Base-by-base conservation (phyloP, 495 filamentous ascomycete species). In the Xylaria telfairii region DNA sequence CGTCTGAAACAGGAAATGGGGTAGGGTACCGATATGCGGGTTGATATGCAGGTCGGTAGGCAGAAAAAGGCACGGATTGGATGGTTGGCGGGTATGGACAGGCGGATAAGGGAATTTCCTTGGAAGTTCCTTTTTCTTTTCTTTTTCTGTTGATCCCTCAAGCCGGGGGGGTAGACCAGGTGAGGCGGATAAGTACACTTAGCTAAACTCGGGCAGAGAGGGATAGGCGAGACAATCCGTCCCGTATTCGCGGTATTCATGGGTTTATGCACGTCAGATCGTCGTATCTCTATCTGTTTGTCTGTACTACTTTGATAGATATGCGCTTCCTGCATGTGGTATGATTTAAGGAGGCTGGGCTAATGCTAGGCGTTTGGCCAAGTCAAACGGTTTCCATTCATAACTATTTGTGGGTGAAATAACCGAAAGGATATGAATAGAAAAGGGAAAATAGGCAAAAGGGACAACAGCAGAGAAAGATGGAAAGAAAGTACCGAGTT, bases 21-120 rank as follows among this genome's bases (percentile, higher is more conserved):
- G 56, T 21, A 59, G 56, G 17, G 37, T 62, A 62, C 21, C 37
- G 59, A 62, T 62, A 62, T 62, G 59, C 59, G 21, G 59, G 59
- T 62, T 42, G 59, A 62, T 62, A 62, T 62, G 59, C 59, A 62
- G 59, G 59, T 62, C 59, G 59, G 59, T 42, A 62, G 59, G 59
- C 37, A 39, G 56, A 26, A 17, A 62, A 15, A 21, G 59, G 59
- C 17, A 62, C 21, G 13, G 59, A 62, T 62, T 42, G 59, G 59
- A 26, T 42, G 12, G 59, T 62, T 39, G 59, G 37, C 56, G 56
- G 56, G 56, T 59, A 59, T 59, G 56, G 56, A 37, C 56, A 59
- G 15, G 32, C 56, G 56, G 56, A 59, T 59, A 59, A 59, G 56
- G 56, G 56, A 21, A 59, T 1, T 59, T 59, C 56, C 56, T 21